Conservation (phyloP, 2,329 filamentous ascomycete genomes). For the Talaromyces rugulosus region DNA sequence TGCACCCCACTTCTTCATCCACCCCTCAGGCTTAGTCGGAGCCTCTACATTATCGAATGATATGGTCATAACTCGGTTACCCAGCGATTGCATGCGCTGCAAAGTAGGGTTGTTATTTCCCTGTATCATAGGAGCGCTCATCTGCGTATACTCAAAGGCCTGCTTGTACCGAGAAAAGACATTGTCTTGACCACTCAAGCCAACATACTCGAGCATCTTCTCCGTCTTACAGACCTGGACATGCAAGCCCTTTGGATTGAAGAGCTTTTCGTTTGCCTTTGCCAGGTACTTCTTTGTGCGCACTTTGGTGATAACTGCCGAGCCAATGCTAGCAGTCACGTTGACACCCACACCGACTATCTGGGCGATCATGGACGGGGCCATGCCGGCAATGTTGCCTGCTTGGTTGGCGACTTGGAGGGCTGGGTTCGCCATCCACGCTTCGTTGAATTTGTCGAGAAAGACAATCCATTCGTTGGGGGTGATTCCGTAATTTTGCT, state of each 20-base stretch:
- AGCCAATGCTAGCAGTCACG: constrained; percentile 14
- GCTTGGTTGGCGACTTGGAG: constrained; percentile 22
- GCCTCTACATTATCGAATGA: constrained; percentile 10
- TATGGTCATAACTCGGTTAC: constrained; percentile 11
- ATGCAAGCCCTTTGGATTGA: constrained; percentile 28
- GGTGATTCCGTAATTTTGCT: constrained; percentile 3
- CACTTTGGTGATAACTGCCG: constrained; percentile 18
- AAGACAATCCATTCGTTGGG: constrained; percentile 25
- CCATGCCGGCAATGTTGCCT: constrained; percentile 20
- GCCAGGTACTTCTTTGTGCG: constrained; percentile 25
- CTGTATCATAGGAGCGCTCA: not conserved
- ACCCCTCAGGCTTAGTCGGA: constrained; percentile 6
- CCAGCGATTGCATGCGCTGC: constrained; percentile 11
- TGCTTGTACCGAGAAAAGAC: not conserved
- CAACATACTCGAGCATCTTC: constrained; percentile 15
- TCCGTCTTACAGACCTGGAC: constrained; percentile 22
- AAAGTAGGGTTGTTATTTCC: not conserved
- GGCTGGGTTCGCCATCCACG: constrained; percentile 51
- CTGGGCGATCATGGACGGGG: constrained; percentile 25
- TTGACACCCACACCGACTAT: constrained; percentile 16
- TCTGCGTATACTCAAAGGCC: not conserved
- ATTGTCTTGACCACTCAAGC: constrained; percentile 6
- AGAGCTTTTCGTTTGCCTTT: constrained; percentile 28
- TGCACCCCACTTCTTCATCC: constrained; percentile 11
- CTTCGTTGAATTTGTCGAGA: constrained; percentile 43